A percentile compares a stretch with the other conserved stretches of the same genome.
Evolutionary conservation across 495 filamentous ascomycete species (phyloP).

Genomic region (Neurospora terricola): DNA sequence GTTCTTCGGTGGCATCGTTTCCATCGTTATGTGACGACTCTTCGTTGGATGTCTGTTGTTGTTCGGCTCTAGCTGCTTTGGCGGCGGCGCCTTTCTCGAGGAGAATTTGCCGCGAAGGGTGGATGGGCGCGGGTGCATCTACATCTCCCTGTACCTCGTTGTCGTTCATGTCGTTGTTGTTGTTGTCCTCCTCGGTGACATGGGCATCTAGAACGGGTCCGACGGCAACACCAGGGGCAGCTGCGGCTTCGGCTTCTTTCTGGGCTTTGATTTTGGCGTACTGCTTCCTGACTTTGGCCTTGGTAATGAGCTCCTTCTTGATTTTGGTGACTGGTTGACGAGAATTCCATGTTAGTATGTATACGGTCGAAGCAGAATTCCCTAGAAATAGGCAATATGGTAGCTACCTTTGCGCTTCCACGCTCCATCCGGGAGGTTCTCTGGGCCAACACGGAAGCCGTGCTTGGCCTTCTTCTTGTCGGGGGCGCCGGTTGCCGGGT

Average conservation of each 20-base stretch:
- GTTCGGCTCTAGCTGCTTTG: constrained; percentile 5
- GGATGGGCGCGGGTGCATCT: neutral
- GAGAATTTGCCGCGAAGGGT: neutral
- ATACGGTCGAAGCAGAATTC: neutral
- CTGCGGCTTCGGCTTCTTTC: constrained; percentile 1
- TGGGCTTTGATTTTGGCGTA: constrained; percentile 79
- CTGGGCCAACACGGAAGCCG: constrained; percentile 69
- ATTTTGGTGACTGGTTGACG: constrained; percentile 68
- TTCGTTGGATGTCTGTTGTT: neutral
- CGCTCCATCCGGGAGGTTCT: constrained; percentile 85
- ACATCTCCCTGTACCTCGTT: neutral
- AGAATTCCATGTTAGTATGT: constrained; percentile 5
- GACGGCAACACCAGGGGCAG: neutral
- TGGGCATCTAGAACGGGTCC: neutral
- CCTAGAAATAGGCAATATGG: neutral
- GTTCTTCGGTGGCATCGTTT: neutral
- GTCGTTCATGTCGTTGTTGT: neutral
- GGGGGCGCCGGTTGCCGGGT: constrained; percentile 16
- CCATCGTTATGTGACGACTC: neutral
- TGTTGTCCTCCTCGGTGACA: neutral
- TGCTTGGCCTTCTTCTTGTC: constrained; percentile 38
- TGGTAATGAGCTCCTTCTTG: constrained; percentile 80
- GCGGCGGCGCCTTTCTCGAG: constrained; percentile 13
- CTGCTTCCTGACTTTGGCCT: constrained; percentile 87
- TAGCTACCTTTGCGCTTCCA: constrained; percentile 76